A percentile compares a stretch with the other conserved stretches of the same genome.
Conservation (phyloP, 2,329 filamentous ascomycete species). For the Pseudogymnoascus verrucosus region DNA sequence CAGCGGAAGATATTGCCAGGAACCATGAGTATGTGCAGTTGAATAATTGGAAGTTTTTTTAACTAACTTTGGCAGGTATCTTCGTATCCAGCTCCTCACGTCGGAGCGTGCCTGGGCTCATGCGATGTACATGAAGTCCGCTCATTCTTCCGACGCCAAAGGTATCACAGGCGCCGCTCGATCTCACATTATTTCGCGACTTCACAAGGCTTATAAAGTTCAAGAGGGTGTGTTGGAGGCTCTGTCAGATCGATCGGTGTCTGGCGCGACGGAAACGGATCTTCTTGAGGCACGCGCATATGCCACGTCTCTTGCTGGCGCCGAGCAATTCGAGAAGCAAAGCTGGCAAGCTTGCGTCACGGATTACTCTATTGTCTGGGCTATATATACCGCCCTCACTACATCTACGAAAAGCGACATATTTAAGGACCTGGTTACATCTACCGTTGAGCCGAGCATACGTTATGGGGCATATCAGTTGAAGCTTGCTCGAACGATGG, state of each 20-base stretch:
- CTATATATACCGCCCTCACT: constrained; percentile 75
- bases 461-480: constrained; percentile 91
- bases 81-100: constrained; percentile 71
- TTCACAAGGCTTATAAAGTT: constrained; percentile 68
- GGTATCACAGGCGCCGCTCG: constrained; percentile 71
- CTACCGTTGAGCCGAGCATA: constrained; percentile 86
- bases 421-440: constrained; percentile 77
- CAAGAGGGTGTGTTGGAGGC: constrained; percentile 61
- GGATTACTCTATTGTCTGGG: constrained; percentile 66
- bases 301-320: constrained; percentile 64
- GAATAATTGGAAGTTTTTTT: not conserved
- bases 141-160: constrained; percentile 70
- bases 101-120: constrained; percentile 92
- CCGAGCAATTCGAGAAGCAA: constrained; percentile 78
- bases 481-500: constrained; percentile 76
- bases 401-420: constrained; percentile 61
- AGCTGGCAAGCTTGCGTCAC: constrained; percentile 73
- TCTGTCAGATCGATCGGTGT: constrained; percentile 54
- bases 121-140: constrained; percentile 87
- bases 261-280: constrained; percentile 61
- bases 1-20: constrained; percentile 63
- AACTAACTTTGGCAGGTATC: constrained; percentile 46
- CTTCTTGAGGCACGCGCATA: constrained; percentile 84
- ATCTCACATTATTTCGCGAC: constrained; percentile 79
- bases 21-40: constrained; percentile 61